Conservation (phyloP, 2,329 filamentous ascomycete species). For the Diaporthe capsici region DNA sequence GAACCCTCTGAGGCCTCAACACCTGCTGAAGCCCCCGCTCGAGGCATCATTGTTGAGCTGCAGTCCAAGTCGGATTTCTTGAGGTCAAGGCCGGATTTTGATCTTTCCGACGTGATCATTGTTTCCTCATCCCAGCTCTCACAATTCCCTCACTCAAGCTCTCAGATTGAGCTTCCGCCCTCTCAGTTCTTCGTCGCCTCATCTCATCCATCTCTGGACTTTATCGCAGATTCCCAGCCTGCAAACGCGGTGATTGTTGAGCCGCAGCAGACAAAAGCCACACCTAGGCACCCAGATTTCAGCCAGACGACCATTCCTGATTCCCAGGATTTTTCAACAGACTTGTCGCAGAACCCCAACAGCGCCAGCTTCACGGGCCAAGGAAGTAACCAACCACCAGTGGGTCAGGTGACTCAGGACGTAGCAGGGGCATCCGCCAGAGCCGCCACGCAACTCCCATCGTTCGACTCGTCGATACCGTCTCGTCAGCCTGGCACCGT, state of each 20-base stretch:
- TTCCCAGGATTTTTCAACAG: constrained; percentile 54
- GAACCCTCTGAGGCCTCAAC: constrained; percentile 25
- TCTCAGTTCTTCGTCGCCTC: constrained; percentile 37
- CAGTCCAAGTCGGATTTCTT: constrained; percentile 41
- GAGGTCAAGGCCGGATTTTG: constrained; percentile 41
- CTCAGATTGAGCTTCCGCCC: constrained; percentile 35
- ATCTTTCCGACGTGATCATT: constrained; percentile 43
- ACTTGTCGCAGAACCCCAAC: constrained; percentile 21
- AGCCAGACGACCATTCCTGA: constrained; percentile 59
- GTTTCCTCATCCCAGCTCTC: constrained; percentile 40
- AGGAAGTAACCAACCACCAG: neutral
- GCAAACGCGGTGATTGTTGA: neutral
- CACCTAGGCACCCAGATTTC: constrained; percentile 39
- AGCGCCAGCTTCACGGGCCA: constrained; percentile 24
- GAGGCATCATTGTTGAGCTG: constrained; percentile 35
- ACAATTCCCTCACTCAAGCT: constrained; percentile 15
- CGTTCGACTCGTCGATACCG: constrained; percentile 36
- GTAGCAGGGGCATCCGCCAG: neutral
- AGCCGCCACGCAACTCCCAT: constrained; percentile 7
- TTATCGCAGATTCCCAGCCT: constrained; percentile 38
- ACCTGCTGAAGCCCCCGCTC: constrained; percentile 8
- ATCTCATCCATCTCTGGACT: constrained; percentile 42
- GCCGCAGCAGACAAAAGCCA: neutral
- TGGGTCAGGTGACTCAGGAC: neutral
- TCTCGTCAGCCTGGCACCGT: constrained; percentile 38